Evolutionary conservation across 805 yeast genomes (phyloP).

Genomic region (Maudiozyma saulgeensis): DNA sequence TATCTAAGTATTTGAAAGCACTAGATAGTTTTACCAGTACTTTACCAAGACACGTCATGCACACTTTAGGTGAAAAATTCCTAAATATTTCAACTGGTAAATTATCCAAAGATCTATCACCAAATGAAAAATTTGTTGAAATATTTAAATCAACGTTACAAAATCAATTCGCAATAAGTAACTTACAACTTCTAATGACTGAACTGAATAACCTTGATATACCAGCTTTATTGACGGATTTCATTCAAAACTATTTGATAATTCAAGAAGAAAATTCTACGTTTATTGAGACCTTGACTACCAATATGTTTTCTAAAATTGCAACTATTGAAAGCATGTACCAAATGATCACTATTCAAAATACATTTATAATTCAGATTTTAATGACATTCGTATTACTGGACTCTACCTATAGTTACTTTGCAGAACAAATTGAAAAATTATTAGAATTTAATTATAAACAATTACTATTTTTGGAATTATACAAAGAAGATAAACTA

Average conservation of each 20-base stretch:
- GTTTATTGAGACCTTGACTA: slow-evolving; percentile 18
- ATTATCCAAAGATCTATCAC: slow-evolving; percentile 26
- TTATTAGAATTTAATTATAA: slow-evolving; percentile 21
- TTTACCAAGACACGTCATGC: slow-evolving; percentile 31
- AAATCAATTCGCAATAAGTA: slow-evolving; percentile 32
- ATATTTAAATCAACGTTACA: slow-evolving; percentile 37
- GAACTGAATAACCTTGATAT: slow-evolving; percentile 34
- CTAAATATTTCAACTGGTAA: slow-evolving; percentile 31
- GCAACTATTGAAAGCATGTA: slow-evolving; percentile 22
- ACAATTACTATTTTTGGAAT: slow-evolving; percentile 16
- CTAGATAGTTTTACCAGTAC: slow-evolving; percentile 34
- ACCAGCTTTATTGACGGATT: slow-evolving; percentile 30
- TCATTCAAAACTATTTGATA: slow-evolving; percentile 26
- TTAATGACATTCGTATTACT: slow-evolving; percentile 30
- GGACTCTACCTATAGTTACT: slow-evolving; percentile 29
- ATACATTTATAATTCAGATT: slow-evolving; percentile 27
- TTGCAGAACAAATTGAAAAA: slow-evolving; percentile 14
- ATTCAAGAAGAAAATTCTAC: slow-evolving; percentile 3
- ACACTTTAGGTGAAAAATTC: slow-evolving; percentile 29
- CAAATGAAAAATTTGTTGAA: slow-evolving; percentile 20
- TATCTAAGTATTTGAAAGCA: slow-evolving; percentile 26
- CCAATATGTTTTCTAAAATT: slow-evolving; percentile 17
- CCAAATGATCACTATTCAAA: slow-evolving; percentile 24
- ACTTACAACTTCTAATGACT: slow-evolving; percentile 32
- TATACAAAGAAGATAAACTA: slow-evolving; percentile 19